Evolutionary conservation across 495 filamentous ascomycete genomes (phyloP), one percentile per base, ranked within the genome.

Genomic region (Thozetella sp.): DNA sequence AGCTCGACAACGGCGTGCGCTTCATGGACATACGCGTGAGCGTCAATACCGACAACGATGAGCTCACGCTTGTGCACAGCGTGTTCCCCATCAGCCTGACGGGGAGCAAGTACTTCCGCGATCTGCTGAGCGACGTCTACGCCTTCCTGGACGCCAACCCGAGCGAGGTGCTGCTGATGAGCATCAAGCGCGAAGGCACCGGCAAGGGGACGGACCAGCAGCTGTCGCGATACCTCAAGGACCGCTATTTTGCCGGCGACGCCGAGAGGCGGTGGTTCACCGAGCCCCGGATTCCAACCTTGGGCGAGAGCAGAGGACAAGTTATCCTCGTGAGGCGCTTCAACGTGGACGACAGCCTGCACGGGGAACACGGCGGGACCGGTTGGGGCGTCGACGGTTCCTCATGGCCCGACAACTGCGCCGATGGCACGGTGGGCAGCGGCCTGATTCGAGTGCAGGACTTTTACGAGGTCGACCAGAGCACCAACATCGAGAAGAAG

Each of bases 21-120:
- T 98, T 97, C 79, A 87, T 99, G 64, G 95, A 99, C 70, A 87
- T 99, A 60, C 88, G 95, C 48, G 90, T 85, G 34, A 75, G 78
- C 64, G 83, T 89, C 60, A 79, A 77, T 57, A 74, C 90, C 3
- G 76, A 83, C 58, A 83, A 92, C 40, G 89, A 93, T 6, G 91
- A 96, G 70, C 86, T 92, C 53, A 54, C 75, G 17, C 73, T 82
- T 13, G 78, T 80, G 12, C 78, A 80, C 63, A 71, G 71, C 59
- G 76, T 71, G 26, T 80, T 80, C 60, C 79, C 79, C 56, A 69
- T 80, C 58, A 68, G 72, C n/a, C 67, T 80, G 17, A 77, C 75
- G 2, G 73, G 76, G 1, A 72, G 55, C 25, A 93, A 91, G 72
- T 90, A 91, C 68, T 88, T 97, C 65, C 85, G 85, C 55, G 81